Evolutionary conservation across 1,139 yeast species (phyloP).

Genomic region (Zygosaccharomyces sapae): DNA sequence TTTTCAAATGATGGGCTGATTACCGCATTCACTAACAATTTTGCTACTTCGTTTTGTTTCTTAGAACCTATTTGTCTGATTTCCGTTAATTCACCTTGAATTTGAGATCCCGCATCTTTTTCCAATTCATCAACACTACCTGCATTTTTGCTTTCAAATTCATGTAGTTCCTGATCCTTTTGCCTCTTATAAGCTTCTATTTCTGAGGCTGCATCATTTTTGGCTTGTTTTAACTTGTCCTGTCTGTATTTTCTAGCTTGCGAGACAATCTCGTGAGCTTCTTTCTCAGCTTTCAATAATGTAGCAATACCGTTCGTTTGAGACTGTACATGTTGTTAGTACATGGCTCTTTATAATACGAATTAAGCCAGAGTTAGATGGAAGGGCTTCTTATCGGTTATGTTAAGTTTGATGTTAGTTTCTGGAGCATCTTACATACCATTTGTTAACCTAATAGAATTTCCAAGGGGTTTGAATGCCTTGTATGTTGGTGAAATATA

Average conservation of each 20-base stretch:
- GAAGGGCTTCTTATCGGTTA: too few species aligned
- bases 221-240: constrained; percentile 74
- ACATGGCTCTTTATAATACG: neutral
- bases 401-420: neutral
- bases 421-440: neutral
- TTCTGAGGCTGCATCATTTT: constrained; percentile 86
- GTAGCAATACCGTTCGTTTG: constrained; percentile 38
- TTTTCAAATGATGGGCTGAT: constrained; percentile 73
- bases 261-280: constrained; percentile 91
- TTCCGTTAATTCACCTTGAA: constrained; percentile 54
- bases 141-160: constrained; percentile 51
- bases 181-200: constrained; percentile 79
- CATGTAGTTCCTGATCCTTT: constrained; percentile 78
- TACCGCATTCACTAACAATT: constrained; percentile 75
- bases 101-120: constrained; percentile 63
- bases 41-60: constrained; percentile 65
- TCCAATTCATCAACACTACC: constrained; percentile 52
- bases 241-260: constrained; percentile 68
- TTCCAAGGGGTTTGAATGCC: neutral
- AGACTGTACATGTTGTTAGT: constrained; percentile 19
- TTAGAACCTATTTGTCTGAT: constrained; percentile 60
- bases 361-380: neutral
- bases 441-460: neutral
- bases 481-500: neutral
- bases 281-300: constrained; percentile 72